Percentiles rank a stretch among this genome's conserved stretches.
Conservation (phyloP, 2,329 filamentous ascomycete species). For the Nigrospora oryzae region DNA sequence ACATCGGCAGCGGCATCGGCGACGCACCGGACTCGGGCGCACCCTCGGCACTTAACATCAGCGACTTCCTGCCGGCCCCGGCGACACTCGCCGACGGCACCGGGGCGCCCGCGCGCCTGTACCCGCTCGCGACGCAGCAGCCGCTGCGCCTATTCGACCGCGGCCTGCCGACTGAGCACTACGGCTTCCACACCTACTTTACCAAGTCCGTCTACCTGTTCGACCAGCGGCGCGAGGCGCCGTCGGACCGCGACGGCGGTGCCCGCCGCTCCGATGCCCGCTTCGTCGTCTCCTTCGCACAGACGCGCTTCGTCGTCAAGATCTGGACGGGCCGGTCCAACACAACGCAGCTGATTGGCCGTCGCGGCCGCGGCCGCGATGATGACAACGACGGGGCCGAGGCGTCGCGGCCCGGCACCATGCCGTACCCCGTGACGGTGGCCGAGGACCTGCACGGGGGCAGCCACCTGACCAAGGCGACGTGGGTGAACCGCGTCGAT, state of each 20-base stretch:
- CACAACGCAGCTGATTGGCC: conserved; percentile 30
- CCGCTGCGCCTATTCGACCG: conserved; percentile 81
- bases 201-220: conserved; percentile 76
- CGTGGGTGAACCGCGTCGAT: conserved; percentile 44
- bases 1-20: conserved; percentile 15
- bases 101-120: conserved; percentile 61
- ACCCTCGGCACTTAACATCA: conserved; percentile 31
- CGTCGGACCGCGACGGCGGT: conserved; percentile 47
- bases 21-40: conserved; percentile 3
- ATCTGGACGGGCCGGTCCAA: conserved; percentile 51
- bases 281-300: conserved; percentile 48
- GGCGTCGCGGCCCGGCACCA: conserved; percentile 41
- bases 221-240: conserved; percentile 13
- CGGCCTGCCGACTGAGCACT: conserved; percentile 73
- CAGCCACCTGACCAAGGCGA: conserved; percentile 38
- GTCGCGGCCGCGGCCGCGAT: conserved; percentile 6
- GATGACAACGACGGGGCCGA: conserved; percentile 20
- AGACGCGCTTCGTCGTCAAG: conserved; percentile 55
- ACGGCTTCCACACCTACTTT: conserved; percentile 90
- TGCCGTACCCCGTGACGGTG: conserved; percentile 56
- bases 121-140: conserved; percentile 64
- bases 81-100: conserved; percentile 59
- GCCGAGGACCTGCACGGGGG: conserved; percentile 57
- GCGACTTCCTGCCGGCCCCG: conserved; percentile 54
- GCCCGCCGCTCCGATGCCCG: conserved; percentile 42